These are phyloP conservation scores for Leccinum incarnatum DNA, from an alignment of 768 basidiomycete species.

Conservation along the genomic window DNA sequence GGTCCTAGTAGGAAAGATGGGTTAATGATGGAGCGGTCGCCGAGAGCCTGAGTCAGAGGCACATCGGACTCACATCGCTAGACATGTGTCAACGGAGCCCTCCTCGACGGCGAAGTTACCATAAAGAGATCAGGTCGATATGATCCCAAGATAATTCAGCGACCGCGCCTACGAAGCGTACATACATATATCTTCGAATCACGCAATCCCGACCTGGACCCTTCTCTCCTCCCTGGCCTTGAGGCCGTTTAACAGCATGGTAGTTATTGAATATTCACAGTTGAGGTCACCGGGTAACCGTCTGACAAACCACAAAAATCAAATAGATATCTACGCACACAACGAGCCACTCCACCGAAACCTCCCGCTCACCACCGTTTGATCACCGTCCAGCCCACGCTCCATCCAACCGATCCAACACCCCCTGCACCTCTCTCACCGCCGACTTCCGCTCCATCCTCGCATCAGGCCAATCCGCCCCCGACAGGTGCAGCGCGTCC, in stretches of 20 bases:
- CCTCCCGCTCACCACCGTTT: background rate
- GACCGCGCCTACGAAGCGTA: background rate
- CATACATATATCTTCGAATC: background rate
- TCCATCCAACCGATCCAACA: conserved; percentile 77
- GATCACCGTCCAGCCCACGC: conserved; percentile 48
- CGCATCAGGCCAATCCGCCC: conserved; percentile 74
- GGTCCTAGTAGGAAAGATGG: background rate
- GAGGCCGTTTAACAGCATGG: background rate
- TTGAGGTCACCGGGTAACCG: background rate
- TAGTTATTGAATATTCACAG: background rate
- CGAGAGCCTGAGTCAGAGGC: background rate
- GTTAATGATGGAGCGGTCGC: background rate
- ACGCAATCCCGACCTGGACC: background rate
- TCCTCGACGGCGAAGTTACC: background rate
- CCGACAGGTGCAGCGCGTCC: conserved; percentile 69
- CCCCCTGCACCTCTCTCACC: conserved; percentile 78
- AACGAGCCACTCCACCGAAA: background rate
- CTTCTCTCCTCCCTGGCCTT: background rate
- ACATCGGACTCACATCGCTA: background rate
- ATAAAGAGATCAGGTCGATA: background rate
- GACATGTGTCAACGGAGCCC: background rate
- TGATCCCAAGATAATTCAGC: background rate
- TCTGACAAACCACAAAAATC: background rate
- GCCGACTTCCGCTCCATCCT: conserved; percentile 80
- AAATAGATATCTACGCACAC: background rate